Evolutionary conservation across 208 protist species (phyloP), one percentile per base, ranked within the genome.

Genomic region (Jaenimonas drosophilae): DNA sequence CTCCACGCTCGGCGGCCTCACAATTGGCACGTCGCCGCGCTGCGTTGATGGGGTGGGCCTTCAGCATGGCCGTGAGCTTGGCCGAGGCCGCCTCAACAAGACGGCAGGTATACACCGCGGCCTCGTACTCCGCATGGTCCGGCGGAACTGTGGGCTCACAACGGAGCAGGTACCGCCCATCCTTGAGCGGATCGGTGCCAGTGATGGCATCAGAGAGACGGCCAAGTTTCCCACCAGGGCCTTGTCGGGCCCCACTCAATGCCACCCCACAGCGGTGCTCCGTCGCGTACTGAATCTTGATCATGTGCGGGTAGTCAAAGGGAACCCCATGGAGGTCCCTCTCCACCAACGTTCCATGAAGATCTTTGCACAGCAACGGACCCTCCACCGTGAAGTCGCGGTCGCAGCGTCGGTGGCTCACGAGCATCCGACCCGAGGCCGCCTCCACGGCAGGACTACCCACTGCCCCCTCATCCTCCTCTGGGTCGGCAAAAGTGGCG

Each of bases 231-330:
- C 28, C 42, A 2, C 28, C 31, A 11, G n/a, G n/a, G n/a, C n/a
- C n/a, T n/a, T n/a, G 29, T 16, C 29, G 42, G 27, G 54, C 52
- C 7, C 76, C 77, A n/a, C 59, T 87, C 6, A 87, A 47, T 27
- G 70, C 72, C 17, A 87, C 54, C 5, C 69, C 77, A 28, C 77
- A 87, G 45, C 77, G 72, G 55, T 87, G 77, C 73, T 82, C 72
- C 34, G 64, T 83, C 5, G 77, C 73, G 64, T 87, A 80, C 48
- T 70, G 56, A 32, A 82, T 46, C 26, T 66, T 66, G 26, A 87
- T 42, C 21, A 29, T 33, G 59, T 86, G 76, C 7, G 63, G 56
- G 44, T 59, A 68, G 11, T 68, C 60, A 25, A 77, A 70, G 4
- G 63, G 63, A 4, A 53, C 40, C 17, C 59, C 70, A 16, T 51